Conservation (phyloP, 139 green algal species). For the Raphidocelis subcapitata region DNA sequence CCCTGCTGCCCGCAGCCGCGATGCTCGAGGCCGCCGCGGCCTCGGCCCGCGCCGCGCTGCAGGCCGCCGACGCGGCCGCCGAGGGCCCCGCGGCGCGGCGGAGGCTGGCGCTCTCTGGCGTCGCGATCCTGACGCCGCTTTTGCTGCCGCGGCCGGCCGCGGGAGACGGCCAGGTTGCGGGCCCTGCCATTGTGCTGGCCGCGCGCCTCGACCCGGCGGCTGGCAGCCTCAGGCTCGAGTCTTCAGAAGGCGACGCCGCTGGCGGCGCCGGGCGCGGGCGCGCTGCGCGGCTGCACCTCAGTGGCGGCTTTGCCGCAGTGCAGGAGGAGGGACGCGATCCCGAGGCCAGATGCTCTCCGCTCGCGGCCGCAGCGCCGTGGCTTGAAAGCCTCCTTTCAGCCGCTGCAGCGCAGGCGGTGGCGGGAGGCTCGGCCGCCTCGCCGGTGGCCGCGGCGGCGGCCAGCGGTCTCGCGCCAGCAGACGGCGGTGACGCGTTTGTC, state of each 20-base stretch:
- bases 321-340: too few species aligned
- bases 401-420: not conserved
- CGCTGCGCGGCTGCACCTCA: too few species aligned
- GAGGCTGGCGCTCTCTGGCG: conserved; percentile 1
- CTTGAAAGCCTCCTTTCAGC: too few species aligned
- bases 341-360: too few species aligned
- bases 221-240: too few species aligned
- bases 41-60: not conserved
- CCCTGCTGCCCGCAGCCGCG: conserved; percentile 63
- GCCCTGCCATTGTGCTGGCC: not conserved
- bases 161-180: not conserved
- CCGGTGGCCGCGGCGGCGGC: not conserved
- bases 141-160: conserved; percentile 17
- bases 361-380: too few species aligned
- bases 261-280: too few species aligned
- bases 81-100: too few species aligned
- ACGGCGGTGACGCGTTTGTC: not conserved
- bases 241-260: too few species aligned
- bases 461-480: not conserved
- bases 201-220: not conserved
- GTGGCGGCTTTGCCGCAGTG: too few species aligned
- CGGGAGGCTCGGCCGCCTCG: not conserved
- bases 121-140: conserved; percentile 18
- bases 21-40: conserved; percentile 53
- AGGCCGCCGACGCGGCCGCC: not conserved